A percentile compares a stretch with the other conserved stretches of the same genome.
Evolutionary conservation across 768 basidiomycete species (phyloP).

Genomic region (Boletus sp.): DNA sequence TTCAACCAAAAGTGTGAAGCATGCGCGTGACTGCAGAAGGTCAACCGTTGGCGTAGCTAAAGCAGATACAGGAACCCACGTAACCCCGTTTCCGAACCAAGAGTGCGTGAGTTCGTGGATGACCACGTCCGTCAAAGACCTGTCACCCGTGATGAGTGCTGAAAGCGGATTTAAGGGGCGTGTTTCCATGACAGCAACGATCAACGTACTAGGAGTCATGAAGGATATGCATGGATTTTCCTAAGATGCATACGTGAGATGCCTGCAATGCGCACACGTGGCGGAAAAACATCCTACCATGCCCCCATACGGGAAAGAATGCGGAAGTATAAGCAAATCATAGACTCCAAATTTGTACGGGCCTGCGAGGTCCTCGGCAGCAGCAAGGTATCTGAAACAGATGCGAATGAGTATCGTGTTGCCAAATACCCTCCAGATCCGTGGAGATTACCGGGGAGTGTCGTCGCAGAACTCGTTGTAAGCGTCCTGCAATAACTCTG

Average conservation of each 20-base stretch:
- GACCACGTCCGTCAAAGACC: constrained; percentile 82
- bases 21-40: constrained; percentile 53
- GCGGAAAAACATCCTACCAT: constrained; percentile 48
- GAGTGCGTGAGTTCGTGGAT: constrained; percentile 86
- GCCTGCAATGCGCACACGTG: background rate
- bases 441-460: constrained; percentile 56
- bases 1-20: constrained; percentile 88
- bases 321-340: constrained; percentile 85
- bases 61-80: constrained; percentile 42
- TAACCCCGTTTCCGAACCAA: constrained; percentile 92
- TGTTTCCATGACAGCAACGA: background rate
- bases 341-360: constrained; percentile 86
- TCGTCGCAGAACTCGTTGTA: constrained; percentile 91
- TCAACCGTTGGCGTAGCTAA: background rate
- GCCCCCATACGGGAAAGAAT: constrained; percentile 91
- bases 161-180: background rate
- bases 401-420: background rate
- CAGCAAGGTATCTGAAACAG: constrained; percentile 61
- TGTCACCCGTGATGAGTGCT: constrained; percentile 87
- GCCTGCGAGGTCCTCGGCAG: constrained; percentile 67
- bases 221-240: constrained; percentile 91
- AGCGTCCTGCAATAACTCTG: constrained; percentile 69
- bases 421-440: too few species aligned
- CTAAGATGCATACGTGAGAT: constrained; percentile 35
- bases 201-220: constrained; percentile 72